These are phyloP conservation scores for Boletus reticuloceps DNA, from an alignment of 768 basidiomycete genomes.

Conservation along the genomic window DNA sequence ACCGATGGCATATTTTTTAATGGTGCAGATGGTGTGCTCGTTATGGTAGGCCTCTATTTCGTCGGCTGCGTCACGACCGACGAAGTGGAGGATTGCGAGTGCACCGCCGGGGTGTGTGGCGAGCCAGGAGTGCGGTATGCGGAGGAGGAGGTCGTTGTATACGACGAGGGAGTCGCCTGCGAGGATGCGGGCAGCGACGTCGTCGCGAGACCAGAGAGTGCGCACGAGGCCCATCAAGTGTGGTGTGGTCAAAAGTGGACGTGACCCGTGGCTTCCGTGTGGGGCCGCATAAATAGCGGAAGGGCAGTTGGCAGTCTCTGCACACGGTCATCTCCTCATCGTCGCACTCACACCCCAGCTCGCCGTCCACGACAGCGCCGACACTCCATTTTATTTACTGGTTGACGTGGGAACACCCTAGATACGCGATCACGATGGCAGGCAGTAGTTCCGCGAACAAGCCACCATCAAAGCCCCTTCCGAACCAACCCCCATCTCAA, in stretches of 20 bases:
- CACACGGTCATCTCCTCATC: slow-evolving; percentile 5
- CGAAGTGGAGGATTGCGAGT: slow-evolving; percentile 89
- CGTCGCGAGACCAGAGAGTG: slow-evolving; percentile 44
- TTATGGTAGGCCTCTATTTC: slow-evolving; percentile 93
- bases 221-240: slow-evolving; percentile 31
- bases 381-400: not conserved
- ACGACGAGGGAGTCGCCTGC: slow-evolving; percentile 75
- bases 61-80: slow-evolving; percentile 92
- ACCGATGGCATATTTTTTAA: slow-evolving; percentile 59
- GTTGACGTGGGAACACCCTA: slow-evolving; percentile 25
- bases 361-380: slow-evolving; percentile 8
- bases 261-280: not conserved
- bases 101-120: slow-evolving; percentile 84
- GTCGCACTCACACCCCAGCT: not conserved
- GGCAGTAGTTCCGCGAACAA: slow-evolving; percentile 22
- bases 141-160: slow-evolving; percentile 60
- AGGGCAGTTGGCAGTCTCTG: not conserved
- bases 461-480: slow-evolving; percentile 25
- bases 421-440: slow-evolving; percentile 16
- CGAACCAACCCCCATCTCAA: slow-evolving; percentile 6
- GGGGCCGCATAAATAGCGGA: slow-evolving; percentile 27
- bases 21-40: slow-evolving; percentile 33
- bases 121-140: slow-evolving; percentile 76
- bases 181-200: slow-evolving; percentile 69
- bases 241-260: not conserved